These are phyloP conservation scores for Ramaria sp. DNA, from an alignment of 768 basidiomycete genomes.

Conservation along the genomic window DNA sequence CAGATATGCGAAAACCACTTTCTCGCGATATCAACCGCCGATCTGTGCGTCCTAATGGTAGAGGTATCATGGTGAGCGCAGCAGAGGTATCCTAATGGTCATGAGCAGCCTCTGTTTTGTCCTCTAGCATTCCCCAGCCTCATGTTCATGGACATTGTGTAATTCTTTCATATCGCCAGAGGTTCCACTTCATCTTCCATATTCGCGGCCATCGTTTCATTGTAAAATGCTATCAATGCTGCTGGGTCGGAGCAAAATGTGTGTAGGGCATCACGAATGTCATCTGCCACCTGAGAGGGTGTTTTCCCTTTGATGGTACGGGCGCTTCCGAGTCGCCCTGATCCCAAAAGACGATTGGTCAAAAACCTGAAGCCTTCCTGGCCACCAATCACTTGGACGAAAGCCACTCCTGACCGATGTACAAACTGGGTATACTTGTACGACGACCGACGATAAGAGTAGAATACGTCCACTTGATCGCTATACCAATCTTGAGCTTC, in stretches of 20 bases:
- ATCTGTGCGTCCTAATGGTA: constrained; percentile 26
- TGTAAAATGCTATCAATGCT: constrained; percentile 56
- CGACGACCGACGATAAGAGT: constrained; percentile 75
- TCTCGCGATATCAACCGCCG: constrained; percentile 24
- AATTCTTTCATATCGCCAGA: constrained; percentile 2
- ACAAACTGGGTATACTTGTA: constrained; percentile 86
- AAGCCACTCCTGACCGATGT: constrained; percentile 80
- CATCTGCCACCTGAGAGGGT: constrained; percentile 49
- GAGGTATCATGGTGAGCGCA: constrained; percentile 26
- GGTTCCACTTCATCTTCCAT: constrained; percentile 8
- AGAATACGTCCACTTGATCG: constrained; percentile 72
- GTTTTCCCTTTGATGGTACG: constrained; percentile 45
- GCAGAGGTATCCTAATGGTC: constrained; percentile 24
- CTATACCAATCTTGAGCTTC: constrained; percentile 73
- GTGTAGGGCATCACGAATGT: constrained; percentile 48
- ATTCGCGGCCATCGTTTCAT: constrained; percentile 45
- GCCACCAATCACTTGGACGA: constrained; percentile 80
- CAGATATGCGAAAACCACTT: constrained; percentile 36
- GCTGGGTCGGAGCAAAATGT: constrained; percentile 54
- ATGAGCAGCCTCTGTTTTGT: background rate
- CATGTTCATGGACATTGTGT: background rate
- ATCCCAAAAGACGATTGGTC: constrained; percentile 76
- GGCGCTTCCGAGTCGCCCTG: constrained; percentile 45
- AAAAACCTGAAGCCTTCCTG: constrained; percentile 77
- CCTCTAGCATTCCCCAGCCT: background rate